phyloP scores from a whole-genome alignment of 192 early-diverging fungal species.

The Podila minutissima region DNA sequence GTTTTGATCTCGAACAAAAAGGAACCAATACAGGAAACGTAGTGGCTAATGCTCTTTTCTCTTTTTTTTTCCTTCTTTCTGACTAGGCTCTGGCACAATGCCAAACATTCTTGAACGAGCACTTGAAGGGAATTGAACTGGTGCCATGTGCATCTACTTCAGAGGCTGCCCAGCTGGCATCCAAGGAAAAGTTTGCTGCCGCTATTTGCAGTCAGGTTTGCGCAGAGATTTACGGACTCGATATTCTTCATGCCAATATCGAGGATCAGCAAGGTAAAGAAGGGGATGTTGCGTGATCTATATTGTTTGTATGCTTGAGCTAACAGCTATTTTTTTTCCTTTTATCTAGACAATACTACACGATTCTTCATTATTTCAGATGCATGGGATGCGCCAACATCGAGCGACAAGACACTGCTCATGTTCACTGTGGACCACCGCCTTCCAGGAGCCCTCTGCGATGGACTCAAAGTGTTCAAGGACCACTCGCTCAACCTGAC shows the following conservation, averaged over 20 bases:
- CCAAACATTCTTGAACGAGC: conserved; percentile 72
- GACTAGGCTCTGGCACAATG: conserved; percentile 85
- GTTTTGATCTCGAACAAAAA: background rate
- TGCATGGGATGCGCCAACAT: conserved; percentile 71
- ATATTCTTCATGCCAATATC: conserved; percentile 80
- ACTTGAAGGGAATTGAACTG: conserved; percentile 78
- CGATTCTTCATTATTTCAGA: conserved; percentile 91
- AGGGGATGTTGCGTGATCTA: background rate
- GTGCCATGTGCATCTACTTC: conserved; percentile 85
- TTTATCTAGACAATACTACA: conserved; percentile 80
- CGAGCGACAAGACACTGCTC: conserved; percentile 81
- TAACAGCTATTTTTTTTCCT: background rate
- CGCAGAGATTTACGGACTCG: conserved; percentile 80
- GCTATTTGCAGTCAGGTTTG: conserved; percentile 86
- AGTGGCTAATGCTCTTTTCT: too few relatives aligned
- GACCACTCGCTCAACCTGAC: conserved; percentile 84
- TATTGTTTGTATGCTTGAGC: too few relatives aligned
- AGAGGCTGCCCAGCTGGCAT: conserved; percentile 88
- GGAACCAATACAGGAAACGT: too few relatives aligned
- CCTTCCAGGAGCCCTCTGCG: conserved; percentile 86
- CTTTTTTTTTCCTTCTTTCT: background rate
- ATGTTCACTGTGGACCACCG: conserved; percentile 94
- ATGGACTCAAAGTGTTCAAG: conserved; percentile 87
- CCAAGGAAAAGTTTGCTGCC: conserved; percentile 78
- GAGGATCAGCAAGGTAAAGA: conserved; percentile 74